phyloP scores from a whole-genome alignment of 108 stramenopile genomes.

The Cyclostephanos invisitatus region DNA sequence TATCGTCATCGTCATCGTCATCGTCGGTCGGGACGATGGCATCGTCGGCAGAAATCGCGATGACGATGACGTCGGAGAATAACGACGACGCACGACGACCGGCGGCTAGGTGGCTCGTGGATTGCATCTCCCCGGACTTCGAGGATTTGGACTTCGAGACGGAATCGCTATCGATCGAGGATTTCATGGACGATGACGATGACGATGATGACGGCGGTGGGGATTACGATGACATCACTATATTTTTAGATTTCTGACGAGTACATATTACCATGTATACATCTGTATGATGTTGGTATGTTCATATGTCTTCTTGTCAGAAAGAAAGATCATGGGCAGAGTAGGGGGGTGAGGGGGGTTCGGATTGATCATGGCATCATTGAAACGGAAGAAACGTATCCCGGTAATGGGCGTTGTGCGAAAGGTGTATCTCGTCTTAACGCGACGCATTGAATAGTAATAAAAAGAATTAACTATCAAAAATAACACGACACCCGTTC shows the following conservation, averaged over 20 bases:
- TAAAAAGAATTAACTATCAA: no score
- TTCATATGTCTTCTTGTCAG: no score
- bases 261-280: no score
- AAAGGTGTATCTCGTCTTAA: no score
- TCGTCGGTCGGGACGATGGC: not conserved
- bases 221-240: constrained; percentile 25
- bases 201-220: constrained; percentile 30
- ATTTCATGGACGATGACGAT: constrained; percentile 23
- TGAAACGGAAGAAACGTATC: no score
- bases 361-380: no score
- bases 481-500: no score
- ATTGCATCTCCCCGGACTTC: constrained; percentile 47
- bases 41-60: not conserved
- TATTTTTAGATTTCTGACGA: constrained; percentile 27
- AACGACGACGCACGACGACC: not conserved
- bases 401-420: no score
- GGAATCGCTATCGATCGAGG: constrained; percentile 26
- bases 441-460: no score
- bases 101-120: constrained; percentile 28
- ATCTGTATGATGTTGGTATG: no score
- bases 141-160: constrained; percentile 53
- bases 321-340: no score
- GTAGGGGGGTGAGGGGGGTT: no score
- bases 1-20: not conserved
- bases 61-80: not conserved